Evolutionary conservation across 2,329 filamentous ascomycete species (phyloP).

Genomic region (Aschersonia sp.): DNA sequence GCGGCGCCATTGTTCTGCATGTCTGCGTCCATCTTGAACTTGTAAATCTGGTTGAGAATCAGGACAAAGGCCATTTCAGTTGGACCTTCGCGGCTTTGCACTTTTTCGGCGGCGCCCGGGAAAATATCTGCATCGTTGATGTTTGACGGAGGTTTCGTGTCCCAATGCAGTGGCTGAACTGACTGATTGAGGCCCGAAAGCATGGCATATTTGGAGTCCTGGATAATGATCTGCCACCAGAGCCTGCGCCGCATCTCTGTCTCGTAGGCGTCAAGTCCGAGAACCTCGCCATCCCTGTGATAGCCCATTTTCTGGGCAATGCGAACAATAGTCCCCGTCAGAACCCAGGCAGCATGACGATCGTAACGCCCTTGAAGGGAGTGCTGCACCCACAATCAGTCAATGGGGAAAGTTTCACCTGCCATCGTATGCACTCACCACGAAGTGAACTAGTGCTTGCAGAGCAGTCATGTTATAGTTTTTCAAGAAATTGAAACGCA

Average conservation of each 20-base stretch:
- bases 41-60: conserved; percentile 33
- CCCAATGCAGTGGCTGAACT: conserved; percentile 36
- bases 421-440: conserved; percentile 23
- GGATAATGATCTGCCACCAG: conserved; percentile 50
- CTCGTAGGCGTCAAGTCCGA: conserved; percentile 46
- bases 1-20: conserved; percentile 25
- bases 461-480: conserved; percentile 42
- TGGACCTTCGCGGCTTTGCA: conserved; percentile 37
- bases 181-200: conserved; percentile 41
- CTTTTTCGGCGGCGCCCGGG: conserved; percentile 34
- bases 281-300: conserved; percentile 43
- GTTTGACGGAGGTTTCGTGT: conserved; percentile 41
- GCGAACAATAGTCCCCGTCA: conserved; percentile 45
- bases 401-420: neutral
- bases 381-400: conserved; percentile 21
- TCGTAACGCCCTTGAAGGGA: conserved; percentile 44
- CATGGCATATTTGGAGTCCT: conserved; percentile 42
- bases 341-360: conserved; percentile 43
- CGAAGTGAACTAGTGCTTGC: conserved; percentile 43
- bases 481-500: conserved; percentile 40
- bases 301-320: conserved; percentile 55
- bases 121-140: conserved; percentile 45
- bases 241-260: conserved; percentile 52
- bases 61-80: conserved; percentile 47
- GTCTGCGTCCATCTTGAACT: conserved; percentile 31